phyloP scores from a whole-genome alignment of 2,329 filamentous ascomycete genomes.

The Cytospora schulzeri region DNA sequence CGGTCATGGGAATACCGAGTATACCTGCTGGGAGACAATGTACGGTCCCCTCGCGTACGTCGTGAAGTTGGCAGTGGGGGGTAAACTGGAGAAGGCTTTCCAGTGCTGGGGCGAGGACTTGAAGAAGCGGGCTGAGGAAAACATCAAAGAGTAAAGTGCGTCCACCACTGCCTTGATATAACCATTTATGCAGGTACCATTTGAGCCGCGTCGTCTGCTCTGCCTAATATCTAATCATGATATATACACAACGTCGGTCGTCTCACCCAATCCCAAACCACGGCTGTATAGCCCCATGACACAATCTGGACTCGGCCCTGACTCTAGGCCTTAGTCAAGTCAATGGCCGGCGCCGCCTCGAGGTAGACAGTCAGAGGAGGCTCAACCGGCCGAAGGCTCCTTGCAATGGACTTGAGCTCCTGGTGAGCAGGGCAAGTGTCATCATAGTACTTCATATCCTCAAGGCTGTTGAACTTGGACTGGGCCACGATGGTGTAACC shows the following conservation, averaged over 20 bases:
- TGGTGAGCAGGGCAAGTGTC: constrained; percentile 48
- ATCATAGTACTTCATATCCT: constrained; percentile 74
- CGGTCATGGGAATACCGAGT: constrained; percentile 39
- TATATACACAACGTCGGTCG: neutral
- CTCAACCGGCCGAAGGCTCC: constrained; percentile 38
- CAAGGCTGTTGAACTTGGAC: constrained; percentile 63
- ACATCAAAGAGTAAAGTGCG: constrained; percentile 1
- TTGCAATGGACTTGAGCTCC: constrained; percentile 42
- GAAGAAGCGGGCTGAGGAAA: constrained; percentile 37
- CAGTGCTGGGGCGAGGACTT: constrained; percentile 44
- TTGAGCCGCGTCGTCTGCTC: too few species aligned
- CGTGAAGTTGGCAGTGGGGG: constrained; percentile 39
- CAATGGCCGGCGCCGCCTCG: constrained; percentile 30
- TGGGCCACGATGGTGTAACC: constrained; percentile 67
- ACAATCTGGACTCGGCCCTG: neutral
- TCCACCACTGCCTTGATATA: neutral
- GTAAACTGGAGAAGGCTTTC: constrained; percentile 39
- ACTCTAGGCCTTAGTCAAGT: constrained; percentile 15
- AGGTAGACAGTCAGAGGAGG: constrained; percentile 45
- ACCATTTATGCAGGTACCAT: neutral
- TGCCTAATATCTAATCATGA: neutral
- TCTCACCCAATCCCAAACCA: neutral
- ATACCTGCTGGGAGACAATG: constrained; percentile 50
- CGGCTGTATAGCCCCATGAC: neutral
- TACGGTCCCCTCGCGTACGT: constrained; percentile 42